A percentile compares a stretch with the other conserved stretches of the same genome.
Conservation (phyloP, 257 asterid species). For the Gentiana straminea region DNA sequence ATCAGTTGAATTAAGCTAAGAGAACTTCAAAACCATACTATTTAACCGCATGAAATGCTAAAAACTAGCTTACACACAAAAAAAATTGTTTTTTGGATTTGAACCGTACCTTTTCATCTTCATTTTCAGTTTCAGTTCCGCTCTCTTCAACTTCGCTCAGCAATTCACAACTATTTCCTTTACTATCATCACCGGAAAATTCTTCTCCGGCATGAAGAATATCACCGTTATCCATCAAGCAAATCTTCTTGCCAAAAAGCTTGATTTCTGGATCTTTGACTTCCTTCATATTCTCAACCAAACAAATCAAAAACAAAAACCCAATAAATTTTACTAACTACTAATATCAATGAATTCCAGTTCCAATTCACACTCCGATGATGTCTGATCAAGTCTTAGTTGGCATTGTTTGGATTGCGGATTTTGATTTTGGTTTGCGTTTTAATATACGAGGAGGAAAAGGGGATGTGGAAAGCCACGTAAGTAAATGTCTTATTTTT, state of each 20-base stretch:
- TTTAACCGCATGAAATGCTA: too few relatives aligned
- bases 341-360: too few relatives aligned
- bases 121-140: conserved; percentile 19
- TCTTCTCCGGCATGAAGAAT: conserved; percentile 8
- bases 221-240: conserved; percentile 40
- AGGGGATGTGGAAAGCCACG: conserved; percentile 50
- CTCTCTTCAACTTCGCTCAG: conserved; percentile 13
- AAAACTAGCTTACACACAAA: too few relatives aligned
- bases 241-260: conserved; percentile 62
- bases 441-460: conserved; percentile 11
- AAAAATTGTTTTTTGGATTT: conserved; percentile 3
- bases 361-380: too few relatives aligned
- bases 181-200: conserved; percentile 7
- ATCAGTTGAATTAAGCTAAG: too few relatives aligned
- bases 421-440: conserved; percentile 46
- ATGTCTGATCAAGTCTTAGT: conserved; percentile 18
- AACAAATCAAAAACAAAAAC: not conserved
- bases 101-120: conserved; percentile 13
- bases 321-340: not conserved
- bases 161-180: conserved; percentile 18
- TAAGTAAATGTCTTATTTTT: conserved; percentile 28
- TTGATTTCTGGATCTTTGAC: conserved; percentile 53
- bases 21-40: too few relatives aligned
- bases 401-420: conserved; percentile 31
- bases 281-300: conserved; percentile 12